Base-by-base conservation (phyloP, 257 asterid species). In the Rubia yunnanensis region DNA sequence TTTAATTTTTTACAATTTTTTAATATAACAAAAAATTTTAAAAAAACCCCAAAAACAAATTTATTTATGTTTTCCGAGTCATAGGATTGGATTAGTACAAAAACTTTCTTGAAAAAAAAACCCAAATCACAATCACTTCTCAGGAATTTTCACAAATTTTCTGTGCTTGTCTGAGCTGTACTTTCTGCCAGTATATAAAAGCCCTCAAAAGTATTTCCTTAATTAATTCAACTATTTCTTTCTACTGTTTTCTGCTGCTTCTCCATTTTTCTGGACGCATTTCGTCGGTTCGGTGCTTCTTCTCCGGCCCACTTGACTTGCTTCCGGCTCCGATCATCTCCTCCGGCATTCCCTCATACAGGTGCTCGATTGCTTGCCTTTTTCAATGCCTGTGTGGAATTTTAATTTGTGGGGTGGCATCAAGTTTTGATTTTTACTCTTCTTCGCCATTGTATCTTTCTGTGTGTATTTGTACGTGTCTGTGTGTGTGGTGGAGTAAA, bases 91-190 rank as follows among this genome's bases (percentile, higher is more conserved):
- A 44, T 3, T 44, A 44, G n/a, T n/a, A n/a, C n/a, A n/a, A n/a
- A n/a, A n/a, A 14, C 0, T 1, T 1, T 32, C 36, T 32, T 1
- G 36, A 32, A 32, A 32, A 1, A 32, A n/a, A n/a, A n/a, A n/a
- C 4, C 36, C 4, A 32, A 32, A 32, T 4, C 36, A 44, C 48
- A 50, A 50, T n/a, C 6, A 50, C n/a, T 14, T 20, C 10, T 18
- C 10, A 50, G 27, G n/a, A 50, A 15, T n/a, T 27, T 63, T 57
- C 28, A 44, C 30, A 63, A 41, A 41, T 63, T 31, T 23, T n/a
- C n/a, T n/a, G n/a, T n/a, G n/a, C n/a, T n/a, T 63, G 57, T 63
- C 57, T 63, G 26, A 41, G 68, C 68, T 63, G 68, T 63, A 27
- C 6, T 2, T 9, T 11, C 2, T 23, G 17, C 6, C 30, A 18